Base-by-base conservation (phyloP, 345 rosid genomes). In the Citropsis articulata region DNA sequence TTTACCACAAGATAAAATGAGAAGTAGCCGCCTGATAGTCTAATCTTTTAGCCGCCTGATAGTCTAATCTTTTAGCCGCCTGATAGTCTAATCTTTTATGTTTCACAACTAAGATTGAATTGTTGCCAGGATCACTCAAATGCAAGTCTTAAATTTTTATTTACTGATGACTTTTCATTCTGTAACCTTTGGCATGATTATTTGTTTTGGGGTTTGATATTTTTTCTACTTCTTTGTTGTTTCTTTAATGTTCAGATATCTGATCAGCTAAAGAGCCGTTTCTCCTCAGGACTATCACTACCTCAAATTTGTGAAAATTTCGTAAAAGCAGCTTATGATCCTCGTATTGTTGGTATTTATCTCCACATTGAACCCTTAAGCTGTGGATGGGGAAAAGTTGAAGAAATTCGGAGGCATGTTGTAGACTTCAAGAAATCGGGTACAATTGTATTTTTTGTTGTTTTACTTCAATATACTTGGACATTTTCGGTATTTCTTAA, bases 371-470 rank as follows among this genome's bases (percentile, higher is more conserved):
- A 95, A 62, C 80, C 94, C 57, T 81, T 95, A 80, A 84, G 86
- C 70, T 95, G 99, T 70, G 99, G 99, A 0, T 95, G 99, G 99
- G 99, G 89, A 33, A 95, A 93, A 78, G 97, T 91, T 65, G 97
- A 95, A 83, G 98, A 95, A 86, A 91, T 95, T 72, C 90, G 92
- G 35, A 88, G 98, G 77, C 96, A 93, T 77, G 86, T 95, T 64
- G 59, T 92, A 73, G 83, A 92, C 86, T 95, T 92, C 87, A 95
- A 95, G 88, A 92, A 95, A 83, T 95, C 99, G 79, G 98, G 99
- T 92, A 78, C 77, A 62, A 45, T 62, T 57, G 53, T 65, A 66
- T 48, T 74, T n/a, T 75, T 38, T 59, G 28, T 36, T 36, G 30
- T 6, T 6, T 69, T 56, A 27, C 33, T 65, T 69, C 22, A 25